These are phyloP conservation scores for Leucocoprinus leucothites DNA, from an alignment of 768 basidiomycete genomes.

Conservation along the genomic window DNA sequence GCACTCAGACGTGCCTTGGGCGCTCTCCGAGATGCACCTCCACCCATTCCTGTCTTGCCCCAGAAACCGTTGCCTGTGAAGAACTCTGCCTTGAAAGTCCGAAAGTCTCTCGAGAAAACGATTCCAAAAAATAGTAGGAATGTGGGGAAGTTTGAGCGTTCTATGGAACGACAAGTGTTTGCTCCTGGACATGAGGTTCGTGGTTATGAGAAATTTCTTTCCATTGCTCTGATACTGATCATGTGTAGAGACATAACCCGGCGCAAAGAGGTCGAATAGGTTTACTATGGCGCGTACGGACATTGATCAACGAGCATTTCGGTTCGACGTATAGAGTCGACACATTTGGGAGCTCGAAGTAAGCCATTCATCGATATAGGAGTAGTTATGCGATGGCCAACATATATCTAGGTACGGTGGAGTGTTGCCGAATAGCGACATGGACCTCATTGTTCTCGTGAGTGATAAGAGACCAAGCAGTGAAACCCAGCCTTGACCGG, in stretches of 20 bases:
- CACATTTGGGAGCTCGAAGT: slow-evolving; percentile 47
- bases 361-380: too few species aligned
- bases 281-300: slow-evolving; percentile 18
- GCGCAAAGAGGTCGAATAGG: background rate
- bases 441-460: slow-evolving; percentile 53
- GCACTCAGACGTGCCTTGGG: background rate
- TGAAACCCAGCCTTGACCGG: background rate
- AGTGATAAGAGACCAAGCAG: slow-evolving; percentile 14
- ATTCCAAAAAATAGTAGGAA: background rate
- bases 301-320: slow-evolving; percentile 24
- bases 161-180: background rate
- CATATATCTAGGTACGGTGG: slow-evolving; percentile 47
- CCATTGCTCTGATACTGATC: background rate
- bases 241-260: background rate
- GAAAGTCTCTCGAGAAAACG: background rate
- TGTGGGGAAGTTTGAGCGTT: background rate
- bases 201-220: background rate
- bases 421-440: slow-evolving; percentile 37
- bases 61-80: background rate
- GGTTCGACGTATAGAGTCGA: slow-evolving; percentile 31
- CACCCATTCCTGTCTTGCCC: background rate
- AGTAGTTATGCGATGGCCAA: too few species aligned
- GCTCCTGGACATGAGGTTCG: background rate
- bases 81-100: background rate
- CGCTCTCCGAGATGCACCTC: too few species aligned